phyloP scores from a whole-genome alignment of 805 yeast species.

The Yamadazyma endophytica region DNA sequence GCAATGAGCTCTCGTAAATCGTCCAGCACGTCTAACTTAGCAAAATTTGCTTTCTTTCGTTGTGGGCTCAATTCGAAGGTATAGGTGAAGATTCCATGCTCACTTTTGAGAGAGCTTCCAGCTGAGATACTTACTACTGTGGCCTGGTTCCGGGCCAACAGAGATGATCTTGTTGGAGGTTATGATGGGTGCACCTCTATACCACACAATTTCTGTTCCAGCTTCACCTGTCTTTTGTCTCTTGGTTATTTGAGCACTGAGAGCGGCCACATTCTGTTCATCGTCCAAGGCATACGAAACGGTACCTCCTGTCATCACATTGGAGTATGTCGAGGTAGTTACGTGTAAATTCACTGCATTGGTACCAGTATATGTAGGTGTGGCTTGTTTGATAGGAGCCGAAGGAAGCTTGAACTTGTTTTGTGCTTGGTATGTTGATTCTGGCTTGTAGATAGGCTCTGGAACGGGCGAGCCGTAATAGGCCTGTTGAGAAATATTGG shows the following conservation, averaged over 20 bases:
- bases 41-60: too few relatives aligned
- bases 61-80: too few relatives aligned
- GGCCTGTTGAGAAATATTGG: slow-evolving; percentile 2
- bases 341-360: slow-evolving; percentile 18
- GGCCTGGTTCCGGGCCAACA: slow-evolving; percentile 48
- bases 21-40: too few relatives aligned
- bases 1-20: too few relatives aligned
- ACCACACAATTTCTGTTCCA: slow-evolving; percentile 48
- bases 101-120: slow-evolving; percentile 19
- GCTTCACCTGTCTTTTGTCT: slow-evolving; percentile 16
- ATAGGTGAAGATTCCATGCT: too few relatives aligned
- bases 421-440: slow-evolving; percentile 4
- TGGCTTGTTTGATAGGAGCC: slow-evolving; percentile 4
- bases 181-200: slow-evolving; percentile 59
- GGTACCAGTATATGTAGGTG: slow-evolving; percentile 8
- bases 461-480: not conserved
- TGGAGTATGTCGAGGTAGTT: slow-evolving; percentile 31
- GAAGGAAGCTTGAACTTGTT: slow-evolving; percentile 2
- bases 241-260: slow-evolving; percentile 22
- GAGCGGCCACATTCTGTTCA: slow-evolving; percentile 12
- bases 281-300: slow-evolving; percentile 29
- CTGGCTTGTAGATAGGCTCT: slow-evolving; percentile 2
- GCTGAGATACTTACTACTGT: slow-evolving; percentile 70
- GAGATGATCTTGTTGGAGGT: slow-evolving; percentile 13
- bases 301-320: slow-evolving; percentile 34